Conservation (phyloP, 2,329 filamentous ascomycete species). For the Chrysoporthe cubensis region DNA sequence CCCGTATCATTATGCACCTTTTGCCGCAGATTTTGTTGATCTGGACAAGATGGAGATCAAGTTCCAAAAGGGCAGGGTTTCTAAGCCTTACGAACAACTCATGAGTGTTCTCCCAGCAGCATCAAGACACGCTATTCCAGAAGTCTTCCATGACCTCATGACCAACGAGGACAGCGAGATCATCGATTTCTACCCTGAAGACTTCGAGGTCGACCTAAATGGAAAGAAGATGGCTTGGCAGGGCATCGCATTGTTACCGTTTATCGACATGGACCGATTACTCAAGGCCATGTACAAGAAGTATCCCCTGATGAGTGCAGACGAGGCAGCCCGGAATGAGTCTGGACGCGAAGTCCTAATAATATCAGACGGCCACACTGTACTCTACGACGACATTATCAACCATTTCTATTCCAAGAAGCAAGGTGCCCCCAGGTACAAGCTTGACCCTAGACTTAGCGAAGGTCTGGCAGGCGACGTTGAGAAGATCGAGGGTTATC, state of each 20-base stretch:
- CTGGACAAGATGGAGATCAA: conserved; percentile 76
- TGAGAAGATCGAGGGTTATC: conserved; percentile 79
- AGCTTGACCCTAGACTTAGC: conserved; percentile 74
- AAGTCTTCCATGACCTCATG: conserved; percentile 90
- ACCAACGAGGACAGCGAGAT: conserved; percentile 85
- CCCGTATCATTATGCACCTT: conserved; percentile 97
- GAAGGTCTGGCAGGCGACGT: conserved; percentile 80
- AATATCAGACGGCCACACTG: conserved; percentile 78
- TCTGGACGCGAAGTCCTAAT: conserved; percentile 81
- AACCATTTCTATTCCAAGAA: conserved; percentile 92
- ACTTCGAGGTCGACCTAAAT: conserved; percentile 91
- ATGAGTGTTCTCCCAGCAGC: conserved; percentile 97
- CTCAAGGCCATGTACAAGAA: conserved; percentile 80
- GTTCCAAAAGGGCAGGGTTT: conserved; percentile 84
- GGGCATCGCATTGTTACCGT: conserved; percentile 88
- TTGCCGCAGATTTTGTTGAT: conserved; percentile 91
- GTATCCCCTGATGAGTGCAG: conserved; percentile 77
- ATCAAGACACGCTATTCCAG: conserved; percentile 87
- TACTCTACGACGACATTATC: conserved; percentile 81
- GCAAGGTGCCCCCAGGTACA: conserved; percentile 67
- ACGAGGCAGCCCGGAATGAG: conserved; percentile 78
- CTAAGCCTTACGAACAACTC: conserved; percentile 92
- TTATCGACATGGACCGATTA: conserved; percentile 90
- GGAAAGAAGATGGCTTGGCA: conserved; percentile 99
- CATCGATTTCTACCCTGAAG: conserved; percentile 95